Base-by-base conservation (phyloP, 768 basidiomycete genomes). In the Phylloporus rhodoxanthus region DNA sequence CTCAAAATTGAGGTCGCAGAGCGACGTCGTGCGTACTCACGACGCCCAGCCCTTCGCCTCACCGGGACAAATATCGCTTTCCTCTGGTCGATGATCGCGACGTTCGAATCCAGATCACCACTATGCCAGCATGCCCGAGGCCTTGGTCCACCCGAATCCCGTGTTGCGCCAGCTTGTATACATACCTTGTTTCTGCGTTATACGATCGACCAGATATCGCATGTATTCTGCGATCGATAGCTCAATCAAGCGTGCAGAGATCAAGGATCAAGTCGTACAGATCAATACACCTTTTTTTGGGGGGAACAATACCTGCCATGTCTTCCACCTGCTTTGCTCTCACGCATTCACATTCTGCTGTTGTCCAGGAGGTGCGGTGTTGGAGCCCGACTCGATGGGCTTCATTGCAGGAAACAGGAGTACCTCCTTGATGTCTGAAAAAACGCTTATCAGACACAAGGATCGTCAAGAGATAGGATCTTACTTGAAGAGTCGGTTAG, bases 341-440 rank as follows among this genome's bases (percentile, higher is more conserved):
- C 14, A 72, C n/a, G 15, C 20, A 15, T 40, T 25, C 17, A 23
- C 30, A 15, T 34, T 37, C 38, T 28, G 53, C 45, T 54, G 50
- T 26, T 61, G 57, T 26, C 55, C 66, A 8, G 60, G 47, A 33
- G 72, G 64, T 23, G 56, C 59, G 29, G 64, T 58, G 52, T 69
- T 69, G 0, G 79, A 58, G 4, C 66, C 57, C 1, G 70, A 75
- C 48, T 84, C 83, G 30, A 79, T 70, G 7, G 92, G 93, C 79
- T 91, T 91, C 93, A 97, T 96, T 2, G 93, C 94, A 17, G 93
- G 92, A 89, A 97, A 97, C 38, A 95, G 70, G 32, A 97, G 71
- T 30, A 97, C 93, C 66, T 95, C 93, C 79, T 97, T 97, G 78
- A 95, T 94, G 64, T 96, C 89, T 91, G 60, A 10, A 47, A 47